Evolutionary conservation across 176 grass and related monocot species (phyloP), one percentile per base, ranked within the genome.

Genomic region (Musa schizocarpa): DNA sequence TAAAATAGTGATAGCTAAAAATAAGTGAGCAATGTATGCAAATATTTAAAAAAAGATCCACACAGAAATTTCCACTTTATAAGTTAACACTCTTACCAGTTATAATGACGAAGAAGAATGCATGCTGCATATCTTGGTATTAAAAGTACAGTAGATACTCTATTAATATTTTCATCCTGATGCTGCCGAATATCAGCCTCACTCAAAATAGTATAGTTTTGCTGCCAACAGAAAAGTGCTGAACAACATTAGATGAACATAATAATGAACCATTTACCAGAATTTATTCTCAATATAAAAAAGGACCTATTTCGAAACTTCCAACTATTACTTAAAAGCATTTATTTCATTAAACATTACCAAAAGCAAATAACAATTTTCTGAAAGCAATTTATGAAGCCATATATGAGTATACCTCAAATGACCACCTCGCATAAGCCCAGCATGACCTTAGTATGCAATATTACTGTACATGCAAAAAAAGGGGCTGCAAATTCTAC

Each of bases 131-230:
- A 86, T 79, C 81, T 95, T 9, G 75, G 82, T 73, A 99, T 99
- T 62, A 88, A 99, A 78, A 99, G 96, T 72, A 99, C 96, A 77
- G 91, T 95, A n/a, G 91, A 92, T 65, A 99, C 90, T 74, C 88
- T 95, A 81, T 77, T 92, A 86, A 95, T 99, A 52, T 99, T 91
- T 79, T 89, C 96, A 63, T 85, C 84, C 84, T 99, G 96, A n/a
- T 76, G 83, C 71, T 86, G 88, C 29, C 84, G 87, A 84, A 95
- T 99, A 83, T 87, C 88, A 81, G 52, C 75, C 77, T 99, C 96
- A 78, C 81, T 94, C 52, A 95, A 87, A 81, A 93, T 74, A 69
- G 86, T 86, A 79, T 99, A 99, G 77, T 86, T 99, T 89, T 92
- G 96, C 96, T 99, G 86, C 54, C 50, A 86, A 72, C 82, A 53